A percentile compares a stretch with the other conserved stretches of the same genome.
Conservation (phyloP, 768 basidiomycete species). For the Tylopilus subfusipes region DNA sequence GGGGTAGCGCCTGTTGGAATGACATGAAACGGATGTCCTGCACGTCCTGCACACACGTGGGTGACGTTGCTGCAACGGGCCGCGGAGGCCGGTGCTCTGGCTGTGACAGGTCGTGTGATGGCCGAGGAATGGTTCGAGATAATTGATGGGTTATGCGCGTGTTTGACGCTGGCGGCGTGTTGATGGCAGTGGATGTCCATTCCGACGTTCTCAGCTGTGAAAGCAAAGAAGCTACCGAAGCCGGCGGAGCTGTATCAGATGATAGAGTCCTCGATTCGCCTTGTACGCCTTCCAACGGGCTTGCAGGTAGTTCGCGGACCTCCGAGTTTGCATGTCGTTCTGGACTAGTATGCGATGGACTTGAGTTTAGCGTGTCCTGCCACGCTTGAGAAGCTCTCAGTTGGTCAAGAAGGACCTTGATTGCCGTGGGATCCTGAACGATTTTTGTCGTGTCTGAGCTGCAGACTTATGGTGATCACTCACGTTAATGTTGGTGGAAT, state of each 20-base stretch:
- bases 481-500: conserved; percentile 60
- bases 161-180: conserved; percentile 9
- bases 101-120: conserved; percentile 14
- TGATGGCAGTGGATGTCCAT: conserved; percentile 11
- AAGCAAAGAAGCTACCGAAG: conserved; percentile 57
- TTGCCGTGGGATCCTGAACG: conserved; percentile 57
- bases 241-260: conserved; percentile 22
- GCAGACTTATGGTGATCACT: conserved; percentile 5
- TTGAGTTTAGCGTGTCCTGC: conserved; percentile 44
- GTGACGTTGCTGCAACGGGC: conserved; percentile 3
- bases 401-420: conserved; percentile 70
- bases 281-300: conserved; percentile 2
- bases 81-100: conserved; percentile 14
- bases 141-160: conserved; percentile 7
- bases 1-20: conserved; percentile 69
- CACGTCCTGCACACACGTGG: conserved; percentile 30
- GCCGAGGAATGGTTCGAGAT: conserved; percentile 10
- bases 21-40: conserved; percentile 47
- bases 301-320: conserved; percentile 7
- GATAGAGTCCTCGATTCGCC: conserved; percentile 3
- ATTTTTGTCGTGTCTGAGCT: background rate
- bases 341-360: background rate
- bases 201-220: conserved; percentile 51
- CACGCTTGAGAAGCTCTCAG: conserved; percentile 66
- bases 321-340: background rate